These are phyloP conservation scores for Phytophthora quininea DNA, from an alignment of 352 stramenopile species.

Conservation along the genomic window DNA sequence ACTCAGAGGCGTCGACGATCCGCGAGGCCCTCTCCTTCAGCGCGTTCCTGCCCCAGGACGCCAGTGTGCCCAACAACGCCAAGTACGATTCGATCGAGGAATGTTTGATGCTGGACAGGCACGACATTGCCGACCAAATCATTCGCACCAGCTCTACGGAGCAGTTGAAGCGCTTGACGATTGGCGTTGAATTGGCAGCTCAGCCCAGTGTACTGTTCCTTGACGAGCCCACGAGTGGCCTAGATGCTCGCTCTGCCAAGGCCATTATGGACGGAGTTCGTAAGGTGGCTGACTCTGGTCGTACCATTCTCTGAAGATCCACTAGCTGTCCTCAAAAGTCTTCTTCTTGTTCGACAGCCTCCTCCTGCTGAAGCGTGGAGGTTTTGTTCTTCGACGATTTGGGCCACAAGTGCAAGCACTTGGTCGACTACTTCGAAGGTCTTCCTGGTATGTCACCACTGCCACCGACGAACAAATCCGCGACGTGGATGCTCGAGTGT, in stretches of 20 bases:
- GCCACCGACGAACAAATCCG: slow-evolving; percentile 69
- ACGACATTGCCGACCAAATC: slow-evolving; percentile 22
- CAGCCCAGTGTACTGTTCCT: slow-evolving; percentile 74
- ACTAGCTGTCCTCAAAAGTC: slow-evolving; percentile 78
- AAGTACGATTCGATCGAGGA: slow-evolving; percentile 23
- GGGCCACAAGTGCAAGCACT: slow-evolving; percentile 22
- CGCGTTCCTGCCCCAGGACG: slow-evolving; percentile 28
- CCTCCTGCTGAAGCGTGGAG: background rate
- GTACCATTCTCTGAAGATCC: slow-evolving; percentile 85
- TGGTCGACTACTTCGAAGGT: slow-evolving; percentile 13
- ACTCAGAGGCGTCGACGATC: slow-evolving; percentile 84
- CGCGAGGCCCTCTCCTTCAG: slow-evolving; percentile 57
- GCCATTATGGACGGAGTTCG: slow-evolving; percentile 71
- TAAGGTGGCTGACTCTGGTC: slow-evolving; percentile 58
- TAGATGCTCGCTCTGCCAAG: slow-evolving; percentile 76
- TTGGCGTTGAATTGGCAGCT: slow-evolving; percentile 58
- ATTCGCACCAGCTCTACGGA: slow-evolving; percentile 24
- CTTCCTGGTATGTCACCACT: slow-evolving; percentile 42
- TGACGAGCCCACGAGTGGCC: slow-evolving; percentile 64
- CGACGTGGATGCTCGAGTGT: slow-evolving; percentile 22
- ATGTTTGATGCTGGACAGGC: slow-evolving; percentile 19
- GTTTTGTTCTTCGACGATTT: background rate
- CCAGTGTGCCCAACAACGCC: slow-evolving; percentile 7
- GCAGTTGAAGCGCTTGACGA: slow-evolving; percentile 40
- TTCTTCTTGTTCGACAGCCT: slow-evolving; percentile 14